Percentiles rank a stretch among this genome's conserved stretches.
These are phyloP conservation scores for Kondoa malvinella DNA, from an alignment of 768 basidiomycete species.

Conservation along the genomic window DNA sequence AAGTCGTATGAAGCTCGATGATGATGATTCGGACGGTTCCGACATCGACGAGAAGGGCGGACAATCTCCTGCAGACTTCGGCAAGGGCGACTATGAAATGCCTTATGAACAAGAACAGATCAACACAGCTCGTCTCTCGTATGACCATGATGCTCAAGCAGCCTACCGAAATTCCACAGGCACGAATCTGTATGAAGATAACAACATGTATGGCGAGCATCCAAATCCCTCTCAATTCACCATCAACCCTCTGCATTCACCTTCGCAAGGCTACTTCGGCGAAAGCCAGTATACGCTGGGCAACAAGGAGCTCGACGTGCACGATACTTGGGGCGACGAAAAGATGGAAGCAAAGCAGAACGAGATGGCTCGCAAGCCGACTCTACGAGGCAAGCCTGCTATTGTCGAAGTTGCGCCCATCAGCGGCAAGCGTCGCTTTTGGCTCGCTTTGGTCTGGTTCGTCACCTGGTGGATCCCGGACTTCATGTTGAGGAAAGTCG, in stretches of 20 bases:
- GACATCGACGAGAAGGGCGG: not conserved
- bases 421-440: slow-evolving; percentile 57
- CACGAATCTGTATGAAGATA: not conserved
- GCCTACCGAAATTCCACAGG: not conserved
- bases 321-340: slow-evolving; percentile 3
- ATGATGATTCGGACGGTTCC: slow-evolving; percentile 10
- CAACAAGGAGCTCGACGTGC: not conserved
- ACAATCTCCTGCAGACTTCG: not conserved
- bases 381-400: slow-evolving; percentile 2
- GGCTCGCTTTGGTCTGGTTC: slow-evolving; percentile 74
- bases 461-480: slow-evolving; percentile 85
- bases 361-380: slow-evolving; percentile 10
- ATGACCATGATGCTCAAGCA: not conserved
- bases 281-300: slow-evolving; percentile 3
- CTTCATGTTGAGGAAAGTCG: slow-evolving; percentile 48
- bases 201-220: not conserved
- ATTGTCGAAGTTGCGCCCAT: slow-evolving; percentile 65
- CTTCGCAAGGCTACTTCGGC: slow-evolving; percentile 2
- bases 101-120: not conserved
- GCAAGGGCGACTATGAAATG: not conserved
- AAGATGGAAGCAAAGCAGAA: slow-evolving; percentile 3
- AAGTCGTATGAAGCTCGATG: not conserved
- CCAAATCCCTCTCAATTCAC: slow-evolving; percentile 10
- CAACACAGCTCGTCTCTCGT: not conserved
- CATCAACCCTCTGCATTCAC: not conserved